Evolutionary conservation across 1,284 basidiomycete species (phyloP).

Genomic region (Cystobasidium slooffiae): DNA sequence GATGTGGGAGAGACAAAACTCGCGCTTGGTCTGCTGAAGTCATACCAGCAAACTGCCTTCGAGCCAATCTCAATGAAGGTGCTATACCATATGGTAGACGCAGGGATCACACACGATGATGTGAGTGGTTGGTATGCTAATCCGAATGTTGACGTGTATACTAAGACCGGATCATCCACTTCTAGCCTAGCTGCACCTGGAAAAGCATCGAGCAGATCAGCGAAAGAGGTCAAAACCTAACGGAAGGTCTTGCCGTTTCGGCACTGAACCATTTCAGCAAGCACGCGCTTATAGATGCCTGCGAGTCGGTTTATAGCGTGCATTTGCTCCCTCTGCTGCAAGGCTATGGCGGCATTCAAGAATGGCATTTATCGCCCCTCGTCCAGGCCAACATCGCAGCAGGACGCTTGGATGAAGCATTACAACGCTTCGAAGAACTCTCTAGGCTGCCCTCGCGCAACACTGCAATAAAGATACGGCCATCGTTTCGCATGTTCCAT

Average conservation of each 20-base stretch:
- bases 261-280: conserved; percentile 19
- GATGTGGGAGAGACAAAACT: conserved; percentile 33
- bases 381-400: conserved; percentile 22
- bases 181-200: conserved; percentile 20
- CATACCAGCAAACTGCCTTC: conserved; percentile 6
- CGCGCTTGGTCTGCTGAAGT: conserved; percentile 19
- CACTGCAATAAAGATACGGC: background rate
- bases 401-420: conserved; percentile 6
- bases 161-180: background rate
- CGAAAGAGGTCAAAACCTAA: background rate
- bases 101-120: conserved; percentile 13
- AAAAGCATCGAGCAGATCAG: conserved; percentile 12
- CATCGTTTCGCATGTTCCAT: conserved; percentile 7
- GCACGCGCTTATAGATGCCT: conserved; percentile 23
- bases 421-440: background rate
- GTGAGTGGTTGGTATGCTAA: conserved; percentile 1
- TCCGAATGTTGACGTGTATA: background rate
- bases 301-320: conserved; percentile 7
- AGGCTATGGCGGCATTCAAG: background rate
- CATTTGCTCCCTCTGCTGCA: conserved; percentile 1
- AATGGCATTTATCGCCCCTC: conserved; percentile 37
- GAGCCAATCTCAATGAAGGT: background rate
- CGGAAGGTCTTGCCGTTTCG: conserved; percentile 21
- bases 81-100: conserved; percentile 8
- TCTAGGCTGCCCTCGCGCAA: conserved; percentile 7